Evolutionary conservation across 2,329 filamentous ascomycete genomes (phyloP).

Genomic region (Bipolaris victoriae): DNA sequence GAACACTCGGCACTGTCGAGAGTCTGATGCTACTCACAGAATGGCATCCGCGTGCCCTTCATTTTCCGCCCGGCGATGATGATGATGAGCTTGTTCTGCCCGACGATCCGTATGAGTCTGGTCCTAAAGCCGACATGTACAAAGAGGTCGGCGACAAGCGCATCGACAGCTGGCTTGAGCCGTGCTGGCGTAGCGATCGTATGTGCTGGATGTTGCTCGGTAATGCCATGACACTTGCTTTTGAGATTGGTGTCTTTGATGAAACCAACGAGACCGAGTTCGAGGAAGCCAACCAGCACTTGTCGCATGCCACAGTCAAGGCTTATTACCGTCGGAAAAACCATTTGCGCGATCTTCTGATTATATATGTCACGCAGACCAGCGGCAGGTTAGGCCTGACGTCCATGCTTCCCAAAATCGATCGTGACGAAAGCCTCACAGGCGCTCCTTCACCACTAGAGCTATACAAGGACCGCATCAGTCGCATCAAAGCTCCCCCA

Average conservation of each 20-base stretch:
- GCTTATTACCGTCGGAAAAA: conserved; percentile 76
- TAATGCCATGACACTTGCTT: conserved; percentile 85
- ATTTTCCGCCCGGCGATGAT: conserved; percentile 80
- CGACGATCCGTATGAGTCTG: conserved; percentile 66
- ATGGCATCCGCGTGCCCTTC: conserved; percentile 93
- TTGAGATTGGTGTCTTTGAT: conserved; percentile 95
- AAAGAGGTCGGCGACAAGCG: conserved; percentile 78
- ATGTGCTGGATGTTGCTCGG: conserved; percentile 99
- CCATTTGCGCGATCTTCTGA: conserved; percentile 82
- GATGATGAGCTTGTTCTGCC: conserved; percentile 70
- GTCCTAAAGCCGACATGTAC: conserved; percentile 45
- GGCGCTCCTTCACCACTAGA: conserved; percentile 41
- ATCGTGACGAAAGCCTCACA: conserved; percentile 36
- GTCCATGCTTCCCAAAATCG: conserved; percentile 77
- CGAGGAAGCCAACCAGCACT: conserved; percentile 47
- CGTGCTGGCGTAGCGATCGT: conserved; percentile 86
- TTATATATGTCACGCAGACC: conserved; percentile 93
- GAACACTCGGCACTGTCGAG: conserved; percentile 92
- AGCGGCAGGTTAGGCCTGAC: conserved; percentile 90
- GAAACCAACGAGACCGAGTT: conserved; percentile 76
- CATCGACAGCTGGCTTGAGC: conserved; percentile 95
- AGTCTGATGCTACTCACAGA: conserved; percentile 93
- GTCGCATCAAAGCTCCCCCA: conserved; percentile 44
- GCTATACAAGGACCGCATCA: conserved; percentile 45
- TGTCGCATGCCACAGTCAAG: conserved; percentile 66